Evolutionary conservation across 2,329 filamentous ascomycete genomes (phyloP).

Genomic region (Aspergillus japonicus): DNA sequence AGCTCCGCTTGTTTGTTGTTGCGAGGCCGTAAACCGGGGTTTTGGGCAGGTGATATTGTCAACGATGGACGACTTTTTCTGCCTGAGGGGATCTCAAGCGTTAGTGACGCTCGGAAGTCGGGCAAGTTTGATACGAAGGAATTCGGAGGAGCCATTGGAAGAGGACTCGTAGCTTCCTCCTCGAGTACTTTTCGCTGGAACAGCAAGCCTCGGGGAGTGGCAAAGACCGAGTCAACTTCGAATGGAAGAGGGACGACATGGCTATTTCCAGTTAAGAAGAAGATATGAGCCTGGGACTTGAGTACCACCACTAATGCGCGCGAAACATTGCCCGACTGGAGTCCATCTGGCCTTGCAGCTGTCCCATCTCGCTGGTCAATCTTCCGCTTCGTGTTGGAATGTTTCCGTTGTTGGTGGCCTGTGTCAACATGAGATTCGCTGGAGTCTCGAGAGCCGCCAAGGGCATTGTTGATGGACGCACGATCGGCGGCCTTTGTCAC

Average conservation of each 20-base stretch:
- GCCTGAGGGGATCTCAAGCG: constrained; percentile 33
- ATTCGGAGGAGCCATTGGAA: constrained; percentile 67
- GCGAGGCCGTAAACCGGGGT: constrained; percentile 58
- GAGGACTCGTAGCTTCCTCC: constrained; percentile 21
- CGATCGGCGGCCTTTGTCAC: constrained; percentile 7
- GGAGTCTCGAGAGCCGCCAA: constrained; percentile 9
- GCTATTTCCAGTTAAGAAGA: constrained; percentile 82
- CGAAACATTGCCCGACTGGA: constrained; percentile 31
- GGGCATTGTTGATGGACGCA: constrained; percentile 6
- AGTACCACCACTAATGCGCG: constrained; percentile 85
- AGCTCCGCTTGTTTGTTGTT: constrained; percentile 55
- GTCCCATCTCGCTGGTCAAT: neutral
- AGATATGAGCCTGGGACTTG: constrained; percentile 88
- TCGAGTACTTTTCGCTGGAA: constrained; percentile 72
- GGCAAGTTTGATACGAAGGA: constrained; percentile 75
- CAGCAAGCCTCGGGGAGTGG: constrained; percentile 77
- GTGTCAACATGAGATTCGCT: constrained; percentile 7
- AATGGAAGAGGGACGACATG: constrained; percentile 93
- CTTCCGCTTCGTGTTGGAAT: neutral
- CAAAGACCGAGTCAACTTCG: constrained; percentile 82
- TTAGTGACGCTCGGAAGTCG: constrained; percentile 35
- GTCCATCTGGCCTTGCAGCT: constrained; percentile 14
- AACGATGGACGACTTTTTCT: constrained; percentile 47
- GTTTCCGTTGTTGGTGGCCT: neutral
- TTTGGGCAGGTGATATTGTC: constrained; percentile 51